Base-by-base conservation (phyloP, 164 flowering plant genomes). In the Tetracentron sinense region DNA sequence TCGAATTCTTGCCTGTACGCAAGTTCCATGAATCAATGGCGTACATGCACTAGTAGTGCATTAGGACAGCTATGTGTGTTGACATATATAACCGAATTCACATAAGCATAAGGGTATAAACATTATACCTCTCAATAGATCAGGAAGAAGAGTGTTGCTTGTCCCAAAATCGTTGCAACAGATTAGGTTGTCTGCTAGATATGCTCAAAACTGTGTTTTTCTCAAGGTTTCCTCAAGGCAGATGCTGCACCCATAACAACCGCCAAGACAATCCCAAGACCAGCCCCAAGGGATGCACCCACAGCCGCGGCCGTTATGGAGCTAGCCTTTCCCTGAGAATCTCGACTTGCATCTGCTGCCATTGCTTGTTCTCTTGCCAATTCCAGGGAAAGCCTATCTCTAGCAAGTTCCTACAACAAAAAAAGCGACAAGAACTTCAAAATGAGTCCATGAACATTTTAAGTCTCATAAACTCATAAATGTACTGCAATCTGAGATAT, bases 211-310 rank as follows among this genome's bases (percentile, higher is more conserved):
- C 15, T 51, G 3, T 62, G 44, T 28, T 21, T 4, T 14, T 46
- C 20, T 86, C 78, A 93, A 21, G 98, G 98, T 78, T 93, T 93
- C 76, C 98, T 80, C 80, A 89, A 75, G 67, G 95, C 96, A 57
- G 98, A 94, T 48, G 95, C 96, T 22, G 98, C 98, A 59, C 98
- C 97, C 96, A 94, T 81, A 30, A 90, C 97, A 67, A 94, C 85
- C 26, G 98, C 97, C 79, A 93, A 64, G 48, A 85, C 78, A 60
- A 93, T 42, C 56, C 97, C 97, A 61, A 90, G 67, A 64, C 96
- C 97, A 52, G 96, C 96, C 42, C 96, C 98, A 64, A 90, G 68
- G 31, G 94, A 88, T 31, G 96, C 97, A 61, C 97, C 96, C 38
- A 90, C 87, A 28, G 94, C 82, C 1, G 97, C 94, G 51, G 94